These are phyloP conservation scores for Phanerodontia chrysosporium DNA, from an alignment of 768 basidiomycete genomes.

Conservation along the genomic window DNA sequence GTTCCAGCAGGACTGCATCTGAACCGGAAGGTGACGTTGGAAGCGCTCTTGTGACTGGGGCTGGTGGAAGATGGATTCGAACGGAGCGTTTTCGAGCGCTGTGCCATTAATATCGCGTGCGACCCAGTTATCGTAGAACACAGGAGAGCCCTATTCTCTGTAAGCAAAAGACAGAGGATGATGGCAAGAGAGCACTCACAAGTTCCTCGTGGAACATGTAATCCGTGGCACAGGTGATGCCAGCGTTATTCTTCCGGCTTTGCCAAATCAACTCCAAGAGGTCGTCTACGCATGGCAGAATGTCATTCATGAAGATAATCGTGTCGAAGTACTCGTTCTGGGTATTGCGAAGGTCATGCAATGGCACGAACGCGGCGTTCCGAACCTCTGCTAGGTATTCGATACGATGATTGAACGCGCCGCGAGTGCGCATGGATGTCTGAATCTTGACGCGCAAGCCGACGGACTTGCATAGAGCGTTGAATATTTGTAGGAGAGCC, in stretches of 20 bases:
- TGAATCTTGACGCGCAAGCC: conserved; percentile 93
- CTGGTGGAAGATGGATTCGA: conserved; percentile 92
- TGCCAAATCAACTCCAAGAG: conserved; percentile 98
- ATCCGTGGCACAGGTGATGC: conserved; percentile 96
- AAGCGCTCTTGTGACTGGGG: conserved; percentile 71
- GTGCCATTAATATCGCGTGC: conserved; percentile 98
- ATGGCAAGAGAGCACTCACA: conserved; percentile 35
- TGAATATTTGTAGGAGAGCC: conserved; percentile 91
- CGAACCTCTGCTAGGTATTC: conserved; percentile 99
- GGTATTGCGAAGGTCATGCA: conserved; percentile 88
- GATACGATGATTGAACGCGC: conserved; percentile 98
- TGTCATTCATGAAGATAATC: conserved; percentile 99
- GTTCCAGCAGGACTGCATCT: conserved; percentile 99
- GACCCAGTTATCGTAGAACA: conserved; percentile 99
- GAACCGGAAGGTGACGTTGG: conserved; percentile 88
- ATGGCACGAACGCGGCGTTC: conserved; percentile 92
- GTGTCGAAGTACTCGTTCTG: conserved; percentile 95
- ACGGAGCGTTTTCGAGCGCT: conserved; percentile 95
- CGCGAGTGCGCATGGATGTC: conserved; percentile 83
- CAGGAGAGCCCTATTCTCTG: conserved; percentile 60
- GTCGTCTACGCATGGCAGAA: conserved; percentile 96
- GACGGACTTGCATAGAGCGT: conserved; percentile 83
- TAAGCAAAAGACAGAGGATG: background rate
- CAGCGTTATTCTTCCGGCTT: conserved; percentile 87
- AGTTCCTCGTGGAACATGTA: conserved; percentile 99